Conservation (phyloP, 371 early-diverging fungal genomes). For the Apophysomyces ossiformis region DNA sequence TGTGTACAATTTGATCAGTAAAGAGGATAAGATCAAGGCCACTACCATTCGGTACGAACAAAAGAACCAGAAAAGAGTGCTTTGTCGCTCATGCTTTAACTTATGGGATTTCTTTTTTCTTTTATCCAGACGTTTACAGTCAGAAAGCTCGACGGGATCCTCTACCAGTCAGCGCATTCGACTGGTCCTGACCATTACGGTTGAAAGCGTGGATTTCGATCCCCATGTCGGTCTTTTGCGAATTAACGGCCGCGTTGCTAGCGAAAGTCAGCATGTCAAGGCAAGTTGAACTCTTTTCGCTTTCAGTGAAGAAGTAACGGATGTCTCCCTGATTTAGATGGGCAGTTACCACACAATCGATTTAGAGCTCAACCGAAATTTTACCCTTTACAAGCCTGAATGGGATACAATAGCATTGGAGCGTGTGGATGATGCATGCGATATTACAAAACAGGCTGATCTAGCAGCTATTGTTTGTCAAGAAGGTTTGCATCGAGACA, state of each 20-base stretch:
- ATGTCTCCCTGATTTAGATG: constrained; percentile 58
- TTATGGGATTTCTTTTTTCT: too few relatives aligned
- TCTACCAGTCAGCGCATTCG: constrained; percentile 86
- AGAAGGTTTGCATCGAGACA: constrained; percentile 62
- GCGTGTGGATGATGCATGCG: constrained; percentile 88
- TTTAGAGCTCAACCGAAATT: constrained; percentile 86
- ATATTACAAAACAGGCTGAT: constrained; percentile 91
- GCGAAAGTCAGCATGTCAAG: constrained; percentile 91
- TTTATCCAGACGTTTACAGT: constrained; percentile 74
- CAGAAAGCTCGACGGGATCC: constrained; percentile 86
- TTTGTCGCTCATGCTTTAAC: background rate
- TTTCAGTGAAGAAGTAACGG: background rate
- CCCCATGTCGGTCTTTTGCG: constrained; percentile 82
- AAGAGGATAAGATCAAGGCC: constrained; percentile 86
- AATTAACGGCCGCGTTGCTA: constrained; percentile 87
- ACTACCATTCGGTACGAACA: constrained; percentile 79
- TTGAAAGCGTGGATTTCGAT: constrained; percentile 92
- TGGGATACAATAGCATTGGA: constrained; percentile 95
- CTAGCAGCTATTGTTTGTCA: constrained; percentile 94
- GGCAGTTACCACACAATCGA: constrained; percentile 96
- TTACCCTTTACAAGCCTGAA: constrained; percentile 85
- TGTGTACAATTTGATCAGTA: constrained; percentile 90
- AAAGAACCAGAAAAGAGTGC: background rate
- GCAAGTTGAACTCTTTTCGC: constrained; percentile 35
- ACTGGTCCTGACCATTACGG: constrained; percentile 80